These are phyloP conservation scores for Claviceps monticola DNA, from an alignment of 2,329 filamentous ascomycete species.

Conservation along the genomic window DNA sequence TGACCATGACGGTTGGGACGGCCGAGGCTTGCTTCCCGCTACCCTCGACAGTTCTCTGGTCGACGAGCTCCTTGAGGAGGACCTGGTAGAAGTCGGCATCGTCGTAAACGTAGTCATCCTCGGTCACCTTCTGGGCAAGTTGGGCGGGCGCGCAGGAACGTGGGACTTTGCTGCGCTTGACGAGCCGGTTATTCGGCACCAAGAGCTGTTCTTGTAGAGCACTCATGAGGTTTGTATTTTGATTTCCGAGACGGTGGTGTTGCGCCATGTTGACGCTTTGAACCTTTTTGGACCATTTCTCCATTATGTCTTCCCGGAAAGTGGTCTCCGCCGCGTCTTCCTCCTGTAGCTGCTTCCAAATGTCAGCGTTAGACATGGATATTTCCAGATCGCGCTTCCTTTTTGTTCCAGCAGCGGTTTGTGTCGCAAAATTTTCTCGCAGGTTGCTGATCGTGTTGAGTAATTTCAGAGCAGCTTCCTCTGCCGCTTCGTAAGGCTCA, in stretches of 20 bases:
- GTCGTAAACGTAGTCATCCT: slow-evolving; percentile 63
- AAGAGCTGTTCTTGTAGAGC: slow-evolving; percentile 56
- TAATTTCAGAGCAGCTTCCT: slow-evolving; percentile 71
- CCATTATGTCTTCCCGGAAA: slow-evolving; percentile 57
- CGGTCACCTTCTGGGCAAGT: slow-evolving; percentile 38
- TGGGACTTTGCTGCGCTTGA: slow-evolving; percentile 55
- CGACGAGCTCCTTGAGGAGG: slow-evolving; percentile 82
- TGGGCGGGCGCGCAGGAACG: slow-evolving; percentile 67
- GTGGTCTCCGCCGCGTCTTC: slow-evolving; percentile 46
- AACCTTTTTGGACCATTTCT: slow-evolving; percentile 78
- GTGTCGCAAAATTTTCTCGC: slow-evolving; percentile 44
- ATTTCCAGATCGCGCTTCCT: slow-evolving; percentile 40
- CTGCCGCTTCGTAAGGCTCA: slow-evolving; percentile 58
- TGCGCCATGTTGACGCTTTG: slow-evolving; percentile 30
- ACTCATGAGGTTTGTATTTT: slow-evolving; percentile 39
- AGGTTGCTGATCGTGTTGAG: slow-evolving; percentile 69
- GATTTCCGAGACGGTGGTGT: slow-evolving; percentile 14
- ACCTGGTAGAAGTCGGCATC: slow-evolving; percentile 92
- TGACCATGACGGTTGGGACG: slow-evolving; percentile 45
- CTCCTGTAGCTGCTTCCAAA: slow-evolving; percentile 59
- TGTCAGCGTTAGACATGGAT: slow-evolving; percentile 44
- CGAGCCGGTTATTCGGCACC: slow-evolving; percentile 46
- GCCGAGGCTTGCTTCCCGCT: slow-evolving; percentile 31
- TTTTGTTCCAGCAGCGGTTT: slow-evolving; percentile 42
- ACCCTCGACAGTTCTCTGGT: slow-evolving; percentile 65